Conservation (phyloP, 2,329 filamentous ascomycete species). For the Penicillium italicum region DNA sequence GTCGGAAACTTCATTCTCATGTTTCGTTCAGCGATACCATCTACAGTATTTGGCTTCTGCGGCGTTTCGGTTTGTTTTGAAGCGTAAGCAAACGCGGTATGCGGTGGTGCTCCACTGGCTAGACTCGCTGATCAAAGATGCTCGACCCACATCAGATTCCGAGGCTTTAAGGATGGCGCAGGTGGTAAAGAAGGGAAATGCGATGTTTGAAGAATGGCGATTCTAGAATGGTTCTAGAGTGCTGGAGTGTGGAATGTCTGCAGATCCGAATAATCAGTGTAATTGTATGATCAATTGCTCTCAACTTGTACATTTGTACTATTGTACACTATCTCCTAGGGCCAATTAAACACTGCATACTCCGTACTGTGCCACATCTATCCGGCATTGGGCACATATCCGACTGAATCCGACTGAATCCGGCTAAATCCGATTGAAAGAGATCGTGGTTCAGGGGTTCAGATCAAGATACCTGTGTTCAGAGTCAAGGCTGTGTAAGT, state of each 20-base stretch:
- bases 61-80: conserved; percentile 67
- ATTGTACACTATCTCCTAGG: neutral
- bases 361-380: neutral
- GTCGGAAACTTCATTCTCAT: conserved; percentile 44
- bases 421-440: neutral
- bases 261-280: neutral
- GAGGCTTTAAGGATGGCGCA: conserved; percentile 33
- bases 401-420: conserved; percentile 8
- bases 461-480: neutral
- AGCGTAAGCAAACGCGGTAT: conserved; percentile 68
- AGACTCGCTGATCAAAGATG: conserved; percentile 44
- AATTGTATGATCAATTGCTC: neutral
- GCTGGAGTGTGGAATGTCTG: neutral
- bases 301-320: neutral
- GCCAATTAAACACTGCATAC: neutral
- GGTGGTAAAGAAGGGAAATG: conserved; percentile 34
- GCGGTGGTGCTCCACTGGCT: conserved; percentile 65
- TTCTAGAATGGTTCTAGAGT: conserved; percentile 18
- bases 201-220: conserved; percentile 37
- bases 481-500: conserved; percentile 6
- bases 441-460: conserved; percentile 2
- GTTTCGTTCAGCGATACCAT: conserved; percentile 59
- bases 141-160: conserved; percentile 36
- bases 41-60: conserved; percentile 62
- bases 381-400: conserved; percentile 10